Base-by-base conservation (phyloP, 768 basidiomycete species). In the Leucosporidium scottii region DNA sequence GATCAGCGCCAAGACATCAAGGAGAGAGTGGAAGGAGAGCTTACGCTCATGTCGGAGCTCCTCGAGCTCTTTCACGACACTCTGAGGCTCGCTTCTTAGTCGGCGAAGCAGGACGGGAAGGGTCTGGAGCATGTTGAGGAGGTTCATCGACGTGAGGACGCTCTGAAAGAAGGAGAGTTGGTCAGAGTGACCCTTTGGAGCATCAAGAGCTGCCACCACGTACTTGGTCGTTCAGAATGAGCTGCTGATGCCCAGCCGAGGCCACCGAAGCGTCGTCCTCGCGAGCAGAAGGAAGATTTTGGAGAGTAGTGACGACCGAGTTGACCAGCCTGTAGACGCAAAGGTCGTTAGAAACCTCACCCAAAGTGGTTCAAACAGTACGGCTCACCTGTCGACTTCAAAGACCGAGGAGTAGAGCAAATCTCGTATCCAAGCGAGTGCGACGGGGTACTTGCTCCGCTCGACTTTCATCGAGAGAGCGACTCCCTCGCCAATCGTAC, bases 381-480 rank as follows among this genome's bases (percentile, higher is more conserved):
- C 39, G 6, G 63, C 80, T 70, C 71, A 87, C 90, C 91, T 83
- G 61, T 91, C 90, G 73, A 84, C 84, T 75, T 89, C 84, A 73
- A 93, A 93, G 66, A 86, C 80, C 50, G 85, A 82, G 47, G 85
- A 83, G 76, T 87, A 90, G n/a, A 93, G 79, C 28, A 94, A 80
- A 77, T 93, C 90, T 64, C 83, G 84, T 61, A 94, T 78, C 94
- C 94, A 99, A 1, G 85, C 82, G 59, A 99, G 81, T 1, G 91
- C 91, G 10, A 82, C 82, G 65, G 88, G 87, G 74, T 97, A 99
- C 65, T 85, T 83, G 12, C 82, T 81, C 62, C 81, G 84, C 79
- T 94, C 90, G 8, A 97, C 94, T 78, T 90, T 90, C 78, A 99
- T 83, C 70, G 82, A 84, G 62, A 96, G 80, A 20, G 87, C 84